Base-by-base conservation (phyloP, 805 yeast species). In the Kodamaea lidongshanica region DNA sequence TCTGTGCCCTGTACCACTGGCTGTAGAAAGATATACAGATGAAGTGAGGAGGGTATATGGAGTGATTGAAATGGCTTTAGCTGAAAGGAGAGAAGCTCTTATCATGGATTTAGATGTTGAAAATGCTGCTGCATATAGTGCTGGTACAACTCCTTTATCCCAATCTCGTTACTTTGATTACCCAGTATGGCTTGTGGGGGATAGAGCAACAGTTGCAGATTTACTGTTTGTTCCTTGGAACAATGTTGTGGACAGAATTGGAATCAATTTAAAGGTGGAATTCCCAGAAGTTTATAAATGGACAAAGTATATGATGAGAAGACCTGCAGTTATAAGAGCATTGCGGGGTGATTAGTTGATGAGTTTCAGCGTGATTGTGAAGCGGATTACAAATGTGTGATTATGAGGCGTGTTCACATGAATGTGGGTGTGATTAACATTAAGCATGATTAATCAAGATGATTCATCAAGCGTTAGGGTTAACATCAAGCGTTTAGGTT, bases 191-290 rank as follows among this genome's bases (percentile, higher is more conserved):
- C 67, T 88, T 19, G 96, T 87, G 9, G 94, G 95, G 16, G 95
- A 87, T 46, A 47, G 68, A 27, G 70, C 70, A 13, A 65, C 96
- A 1, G 77, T 88, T 25, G 96, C 96, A 3, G 97, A 88, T 56
- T 66, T 88, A 48, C 75, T 89, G 13, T 88, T 88, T 61, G 95
- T 88, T 16, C 94, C 97, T 10, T 88, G 97, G 97, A 88, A 88
- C 56, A 88, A 87, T 48, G 96, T 88, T 11, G 94, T 88, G 32
- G 95, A 84, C 53, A 69, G 95, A 47, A 82, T 88, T 32, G 96
- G 96, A 6, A 85, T 88, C 39, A 84, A 83, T 47, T 72, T 88
- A 46, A 80, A 81, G 53, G 70, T 74, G 17, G 96, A 88, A 54
- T 87, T 82, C 51, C 96, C 96, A 2, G 96, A 88, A 60, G 96